Evolutionary conservation across 768 basidiomycete genomes (phyloP).

Genomic region (Suillus americanus): DNA sequence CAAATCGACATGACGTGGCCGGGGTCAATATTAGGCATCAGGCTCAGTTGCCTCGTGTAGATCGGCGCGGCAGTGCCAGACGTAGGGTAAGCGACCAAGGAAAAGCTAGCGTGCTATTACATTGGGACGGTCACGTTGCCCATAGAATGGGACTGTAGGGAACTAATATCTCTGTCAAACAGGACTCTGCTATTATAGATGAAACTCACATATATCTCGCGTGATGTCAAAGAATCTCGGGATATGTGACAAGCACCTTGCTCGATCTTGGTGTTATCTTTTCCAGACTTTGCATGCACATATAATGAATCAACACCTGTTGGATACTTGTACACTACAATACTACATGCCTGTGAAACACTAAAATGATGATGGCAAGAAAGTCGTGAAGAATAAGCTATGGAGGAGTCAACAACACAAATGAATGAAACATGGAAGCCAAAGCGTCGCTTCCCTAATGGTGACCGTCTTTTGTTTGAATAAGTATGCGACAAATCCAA

Average conservation of each 20-base stretch:
- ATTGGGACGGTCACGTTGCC: neutral
- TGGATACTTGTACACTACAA: neutral
- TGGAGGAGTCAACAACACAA: neutral
- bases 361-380: too few species aligned
- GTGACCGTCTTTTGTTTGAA: neutral
- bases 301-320: neutral
- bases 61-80: neutral
- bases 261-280: neutral
- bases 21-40: neutral
- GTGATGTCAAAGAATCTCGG: neutral
- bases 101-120: neutral
- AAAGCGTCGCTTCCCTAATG: neutral
- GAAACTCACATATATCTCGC: neutral
- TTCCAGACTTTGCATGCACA: neutral
- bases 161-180: neutral
- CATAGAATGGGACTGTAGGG: neutral
- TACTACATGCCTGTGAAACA: neutral
- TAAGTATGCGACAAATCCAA: neutral
- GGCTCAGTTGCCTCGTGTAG: neutral
- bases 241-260: neutral
- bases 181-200: neutral
- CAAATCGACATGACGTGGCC: neutral
- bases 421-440: neutral
- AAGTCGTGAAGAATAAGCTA: neutral
- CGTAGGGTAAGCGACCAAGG: neutral